Evolutionary conservation across 805 yeast species (phyloP), one percentile per base, ranked within the genome.

Genomic region (Hanseniaspora guilliermondii): DNA sequence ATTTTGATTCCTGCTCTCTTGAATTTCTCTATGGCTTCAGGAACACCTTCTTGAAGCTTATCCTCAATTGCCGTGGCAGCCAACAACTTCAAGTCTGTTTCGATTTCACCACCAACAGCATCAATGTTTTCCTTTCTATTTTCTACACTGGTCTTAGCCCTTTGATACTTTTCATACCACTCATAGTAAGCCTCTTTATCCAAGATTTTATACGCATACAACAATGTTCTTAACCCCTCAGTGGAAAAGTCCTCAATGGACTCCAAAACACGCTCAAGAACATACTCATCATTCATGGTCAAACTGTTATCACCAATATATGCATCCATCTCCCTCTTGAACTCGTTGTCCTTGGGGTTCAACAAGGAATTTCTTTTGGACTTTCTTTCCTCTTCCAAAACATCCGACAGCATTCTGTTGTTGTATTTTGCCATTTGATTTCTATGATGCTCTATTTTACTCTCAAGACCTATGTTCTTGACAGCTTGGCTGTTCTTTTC

Each of bases 31-130:
- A 93, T 89, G 0, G 97, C 79, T 53, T 89, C 96, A 22, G 97
- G 84, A 6, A 93, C 98, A n/a, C 98, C 99, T 24, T 82, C 84
- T 69, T 93, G 99, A 39, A 93, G 73, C 64, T 91, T 93, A 65
- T 93, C 99, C 65, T 93, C 99, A 58, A 93, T 93, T 0, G 97
- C 98, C 4, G 97, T 88, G 3, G 95, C 96, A 5, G 98, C 99
- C 8, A 83, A 66, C 7, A 93, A 69, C 54, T 76, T 80, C 38
- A 91, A 70, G n/a, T 76, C 74, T 11, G 65, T 68, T 67, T 93
- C 99, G 54, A 93, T 71, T 49, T 72, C 65, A 47, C 76, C 84
- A 21, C 97, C 97, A 3, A 81, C 78, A 27, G 70, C 71, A 58
- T 85, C 95, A 42, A 89, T 78, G 59, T 79, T 73, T 46, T 71